Evolutionary conservation across 164 flowering plant species (phyloP), one percentile per base, ranked within the genome.

Genomic region (Aristolochia contorta): DNA sequence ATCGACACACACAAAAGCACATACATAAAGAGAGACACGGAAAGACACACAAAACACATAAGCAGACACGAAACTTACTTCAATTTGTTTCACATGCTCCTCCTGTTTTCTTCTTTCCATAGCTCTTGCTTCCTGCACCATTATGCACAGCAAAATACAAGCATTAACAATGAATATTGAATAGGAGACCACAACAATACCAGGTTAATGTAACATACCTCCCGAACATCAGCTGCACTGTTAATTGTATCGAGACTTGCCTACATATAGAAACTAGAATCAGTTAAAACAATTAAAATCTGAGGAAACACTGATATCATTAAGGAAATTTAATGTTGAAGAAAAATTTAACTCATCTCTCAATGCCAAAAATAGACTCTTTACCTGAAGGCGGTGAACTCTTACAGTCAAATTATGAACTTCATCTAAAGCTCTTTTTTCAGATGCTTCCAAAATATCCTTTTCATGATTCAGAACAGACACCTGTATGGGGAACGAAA

Each of bases 401-500:
- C 96, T 85, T 62, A 85, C 85, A 1, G 91, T 82, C 78, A 90
- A 73, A 66, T 68, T 74, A 50, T 79, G 80, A 66, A 85, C 92
- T 80, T 93, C 97, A 67, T 84, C 94, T 18, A 32, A 73, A 58
- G 97, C 99, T 72, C 99, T 82, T 67, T 75, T 85, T 68, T 90
- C 99, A 55, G 99, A 79, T 67, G 77, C 79, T 62, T 73, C 55
- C 54, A 88, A 61, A 66, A 90, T 65, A 47, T 88, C 96, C 32
- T 86, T 93, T 75, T 90, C 97, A 63, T 76, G 76, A 71, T 82
- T 87, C 61, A 90, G 55, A 64, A 86, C 50, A 64, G 99, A 80
- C 19, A 82, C 83, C 97, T 88, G 67, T 43, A 14, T 12, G 41
- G 64, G 61, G 4, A 27, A 27, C 61, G 64, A 64, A 50, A 3